A percentile compares a stretch with the other conserved stretches of the same genome.
Conservation (phyloP, 108 stramenopile species). For the Fragilaria crotonensis region DNA sequence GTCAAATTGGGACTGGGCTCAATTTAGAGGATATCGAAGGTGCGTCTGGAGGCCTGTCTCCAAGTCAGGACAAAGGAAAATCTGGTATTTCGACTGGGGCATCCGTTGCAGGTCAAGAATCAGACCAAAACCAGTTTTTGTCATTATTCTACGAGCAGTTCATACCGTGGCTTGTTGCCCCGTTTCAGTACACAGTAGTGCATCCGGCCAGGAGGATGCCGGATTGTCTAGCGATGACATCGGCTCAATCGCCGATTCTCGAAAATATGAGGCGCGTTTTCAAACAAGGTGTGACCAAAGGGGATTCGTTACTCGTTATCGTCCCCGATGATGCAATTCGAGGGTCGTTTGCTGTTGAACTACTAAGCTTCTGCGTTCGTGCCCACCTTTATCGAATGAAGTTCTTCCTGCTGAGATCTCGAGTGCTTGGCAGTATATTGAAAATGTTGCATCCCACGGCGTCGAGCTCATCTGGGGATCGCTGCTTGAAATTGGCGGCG, state of each 20-base stretch:
- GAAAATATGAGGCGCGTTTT: conserved; percentile 28
- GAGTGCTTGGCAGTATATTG: conserved; percentile 58
- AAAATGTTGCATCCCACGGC: conserved; percentile 39
- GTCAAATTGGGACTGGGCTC: conserved; percentile 29
- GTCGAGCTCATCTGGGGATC: conserved; percentile 33
- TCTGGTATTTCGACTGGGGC: conserved; percentile 2
- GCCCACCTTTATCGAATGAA: conserved; percentile 85
- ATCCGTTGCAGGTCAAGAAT: conserved; percentile 7
- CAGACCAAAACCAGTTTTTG: conserved; percentile 71
- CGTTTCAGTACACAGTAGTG: conserved; percentile 71
- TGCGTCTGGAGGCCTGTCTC: conserved; percentile 13
- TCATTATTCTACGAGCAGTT: conserved; percentile 80
- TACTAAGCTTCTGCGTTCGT: conserved; percentile 82
- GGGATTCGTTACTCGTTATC: conserved; percentile 28
- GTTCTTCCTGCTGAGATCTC: conserved; percentile 60
- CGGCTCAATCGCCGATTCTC: conserved; percentile 12
- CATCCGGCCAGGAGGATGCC: conserved; percentile 38
- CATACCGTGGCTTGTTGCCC: conserved; percentile 71
- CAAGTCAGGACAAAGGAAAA: conserved; percentile 14
- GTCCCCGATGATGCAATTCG: conserved; percentile 56
- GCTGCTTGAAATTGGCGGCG: conserved; percentile 71
- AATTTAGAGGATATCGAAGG: conserved; percentile 36
- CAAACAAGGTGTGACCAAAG: conserved; percentile 20
- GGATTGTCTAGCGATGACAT: conserved; percentile 5
- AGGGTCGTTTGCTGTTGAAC: conserved; percentile 71